Percentiles rank a stretch among this genome's conserved stretches.
phyloP scores from a whole-genome alignment of 345 rosid genomes.

The Dipteronia sinensis region DNA sequence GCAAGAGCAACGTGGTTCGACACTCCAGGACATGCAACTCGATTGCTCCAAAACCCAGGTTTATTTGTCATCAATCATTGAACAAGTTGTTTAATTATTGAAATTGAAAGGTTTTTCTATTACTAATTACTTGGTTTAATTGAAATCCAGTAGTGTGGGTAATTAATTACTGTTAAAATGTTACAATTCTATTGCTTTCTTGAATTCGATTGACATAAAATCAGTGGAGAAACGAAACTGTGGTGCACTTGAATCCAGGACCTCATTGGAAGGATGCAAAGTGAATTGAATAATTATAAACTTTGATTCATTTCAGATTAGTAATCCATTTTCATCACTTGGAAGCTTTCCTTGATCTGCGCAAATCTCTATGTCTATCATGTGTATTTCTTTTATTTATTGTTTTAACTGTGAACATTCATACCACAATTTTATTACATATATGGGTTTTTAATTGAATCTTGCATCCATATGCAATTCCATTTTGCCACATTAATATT shows the following conservation, averaged over 20 bases:
- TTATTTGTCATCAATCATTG: neutral
- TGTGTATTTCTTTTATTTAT: too few relatives aligned
- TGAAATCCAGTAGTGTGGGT: neutral
- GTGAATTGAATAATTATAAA: slow-evolving; percentile 25
- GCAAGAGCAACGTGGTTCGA: too few relatives aligned
- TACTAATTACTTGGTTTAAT: too few relatives aligned
- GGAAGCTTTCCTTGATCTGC: too few relatives aligned
- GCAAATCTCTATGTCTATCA: too few relatives aligned
- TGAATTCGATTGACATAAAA: slow-evolving; percentile 61
- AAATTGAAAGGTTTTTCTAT: neutral
- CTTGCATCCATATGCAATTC: too few relatives aligned
- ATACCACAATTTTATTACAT: too few relatives aligned
- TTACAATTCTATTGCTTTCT: neutral
- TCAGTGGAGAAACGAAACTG: slow-evolving; percentile 70
- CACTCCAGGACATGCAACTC: too few relatives aligned
- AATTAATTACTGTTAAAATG: neutral
- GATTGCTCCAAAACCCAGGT: too few relatives aligned
- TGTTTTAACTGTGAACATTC: too few relatives aligned
- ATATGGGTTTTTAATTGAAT: too few relatives aligned
- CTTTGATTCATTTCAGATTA: neutral
- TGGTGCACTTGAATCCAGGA: slow-evolving; percentile 77
- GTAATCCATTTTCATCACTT: neutral
- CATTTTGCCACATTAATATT: slow-evolving; percentile 3
- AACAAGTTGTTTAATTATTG: neutral
- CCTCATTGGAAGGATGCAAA: slow-evolving; percentile 77